Evolutionary conservation across 768 basidiomycete species (phyloP), one percentile per base, ranked within the genome.

Genomic region (Amanita exitialis): DNA sequence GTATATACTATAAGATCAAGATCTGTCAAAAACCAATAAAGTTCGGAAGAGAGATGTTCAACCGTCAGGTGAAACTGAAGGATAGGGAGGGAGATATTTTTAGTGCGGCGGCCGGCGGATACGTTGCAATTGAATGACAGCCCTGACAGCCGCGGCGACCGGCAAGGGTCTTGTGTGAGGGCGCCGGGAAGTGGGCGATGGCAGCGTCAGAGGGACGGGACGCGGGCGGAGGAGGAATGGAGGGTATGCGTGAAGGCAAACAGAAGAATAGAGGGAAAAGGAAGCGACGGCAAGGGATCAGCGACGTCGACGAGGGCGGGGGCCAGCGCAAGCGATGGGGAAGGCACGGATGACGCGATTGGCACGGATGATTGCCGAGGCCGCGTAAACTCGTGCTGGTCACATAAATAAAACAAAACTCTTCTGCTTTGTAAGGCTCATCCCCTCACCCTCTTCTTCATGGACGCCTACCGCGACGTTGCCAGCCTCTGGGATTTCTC

Each of bases 401-500:
- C 10, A 44, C 44, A 51, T 32, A 44, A 49, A 49, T 49, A 39
- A 39, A 49, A 49, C 36, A 38, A 36, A 27, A 39, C 32, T 18
- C 30, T 20, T 35, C 12, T 32, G 46, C 36, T 49, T 39, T 25
- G 47, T 49, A 49, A 38, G 23, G 13, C 44, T 25, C 47, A 18
- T 44, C 34, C 32, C 37, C 12, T 13, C 35, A 49, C n/a, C 25
- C 44, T 45, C 47, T 44, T 23, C 15, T n/a, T 61, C 55, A 83
- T 83, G 81, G 77, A 80, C 44, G 58, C 77, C 30, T 76, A 68
- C 54, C 54, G 70, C 25, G 65, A 75, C 56, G 56, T 71, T 25
- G 66, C 76, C 37, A 69, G 77, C 16, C 74, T 84, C 62, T 87
- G 86, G 85, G 83, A 86, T 58, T 70, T 84, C 52, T 68, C 80